Conservation (phyloP, 768 basidiomycete species). For the Amanita thiersii region DNA sequence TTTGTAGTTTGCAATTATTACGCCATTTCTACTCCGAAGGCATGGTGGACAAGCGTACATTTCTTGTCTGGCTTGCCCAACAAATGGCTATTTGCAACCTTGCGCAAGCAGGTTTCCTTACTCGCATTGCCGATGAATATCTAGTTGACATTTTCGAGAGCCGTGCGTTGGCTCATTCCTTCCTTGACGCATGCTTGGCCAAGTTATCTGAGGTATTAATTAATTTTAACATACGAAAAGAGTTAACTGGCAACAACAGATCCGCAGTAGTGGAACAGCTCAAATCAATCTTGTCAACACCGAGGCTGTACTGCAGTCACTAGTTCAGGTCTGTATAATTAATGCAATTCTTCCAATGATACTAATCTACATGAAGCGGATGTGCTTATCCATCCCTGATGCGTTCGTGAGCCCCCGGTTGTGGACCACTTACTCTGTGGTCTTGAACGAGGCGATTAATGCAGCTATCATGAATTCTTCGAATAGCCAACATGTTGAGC, state of each 20-base stretch:
- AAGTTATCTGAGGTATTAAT: constrained; percentile 56
- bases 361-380: constrained; percentile 33
- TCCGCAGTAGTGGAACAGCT: constrained; percentile 37
- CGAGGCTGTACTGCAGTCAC: constrained; percentile 40
- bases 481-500: constrained; percentile 26
- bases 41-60: constrained; percentile 69
- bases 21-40: constrained; percentile 76
- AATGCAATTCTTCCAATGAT: background rate
- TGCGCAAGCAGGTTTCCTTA: constrained; percentile 73
- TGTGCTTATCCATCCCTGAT: constrained; percentile 66
- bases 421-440: constrained; percentile 47
- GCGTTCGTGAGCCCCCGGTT: constrained; percentile 65
- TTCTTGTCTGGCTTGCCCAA: constrained; percentile 72
- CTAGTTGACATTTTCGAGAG: constrained; percentile 57
- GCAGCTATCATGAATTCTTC: constrained; percentile 25
- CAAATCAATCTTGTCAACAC: constrained; percentile 49
- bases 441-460: constrained; percentile 40
- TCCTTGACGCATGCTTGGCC: constrained; percentile 61
- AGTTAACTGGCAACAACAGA: constrained; percentile 27
- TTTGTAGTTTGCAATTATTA: constrained; percentile 54
- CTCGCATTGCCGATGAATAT: constrained; percentile 74
- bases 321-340: constrained; percentile 48
- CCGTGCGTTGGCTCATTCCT: constrained; percentile 61
- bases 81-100: constrained; percentile 74
- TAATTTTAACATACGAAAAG: background rate